Evolutionary conservation across 2,329 filamentous ascomycete species (phyloP).

Genomic region (Xylaria multiplex): DNA sequence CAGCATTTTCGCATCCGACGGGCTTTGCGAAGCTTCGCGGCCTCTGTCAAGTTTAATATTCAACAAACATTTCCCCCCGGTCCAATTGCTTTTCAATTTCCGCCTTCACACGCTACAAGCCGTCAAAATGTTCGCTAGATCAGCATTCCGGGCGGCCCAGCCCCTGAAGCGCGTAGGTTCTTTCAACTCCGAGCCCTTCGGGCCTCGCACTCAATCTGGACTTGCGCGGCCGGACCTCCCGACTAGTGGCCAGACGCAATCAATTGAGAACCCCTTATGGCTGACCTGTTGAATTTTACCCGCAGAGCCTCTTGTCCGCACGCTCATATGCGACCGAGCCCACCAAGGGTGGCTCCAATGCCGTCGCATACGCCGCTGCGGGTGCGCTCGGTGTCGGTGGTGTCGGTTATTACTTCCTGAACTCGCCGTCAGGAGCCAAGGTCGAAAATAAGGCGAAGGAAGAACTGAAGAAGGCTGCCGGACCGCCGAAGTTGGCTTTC

Average conservation of each 20-base stretch:
- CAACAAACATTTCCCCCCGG: conserved; percentile 1
- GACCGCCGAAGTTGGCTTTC: conserved; percentile 64
- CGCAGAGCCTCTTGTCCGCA: conserved; percentile 43
- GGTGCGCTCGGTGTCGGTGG: conserved; percentile 68
- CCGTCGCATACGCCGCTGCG: conserved; percentile 69
- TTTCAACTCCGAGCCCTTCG: conserved; percentile 22
- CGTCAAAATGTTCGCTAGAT: conserved; percentile 66
- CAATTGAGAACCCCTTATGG: neutral
- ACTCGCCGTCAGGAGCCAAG: conserved; percentile 62
- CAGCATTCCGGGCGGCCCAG: conserved; percentile 63
- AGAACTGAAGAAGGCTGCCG: conserved; percentile 49
- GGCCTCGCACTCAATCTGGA: neutral
- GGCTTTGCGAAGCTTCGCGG: conserved; percentile 17
- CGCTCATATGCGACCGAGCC: conserved; percentile 74
- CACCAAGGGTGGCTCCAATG: conserved; percentile 65
- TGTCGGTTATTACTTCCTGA: conserved; percentile 66
- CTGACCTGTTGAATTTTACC: conserved; percentile 32
- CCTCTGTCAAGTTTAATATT: neutral
- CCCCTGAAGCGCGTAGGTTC: conserved; percentile 65
- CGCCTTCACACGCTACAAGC: neutral
- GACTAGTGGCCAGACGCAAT: neutral
- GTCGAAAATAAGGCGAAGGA: conserved; percentile 65
- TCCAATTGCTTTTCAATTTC: conserved; percentile 14
- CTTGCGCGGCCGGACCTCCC: conserved; percentile 22
- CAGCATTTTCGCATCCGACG: conserved; percentile 25